phyloP scores from a whole-genome alignment of 352 stramenopile genomes.

The Porosira glacialis region DNA sequence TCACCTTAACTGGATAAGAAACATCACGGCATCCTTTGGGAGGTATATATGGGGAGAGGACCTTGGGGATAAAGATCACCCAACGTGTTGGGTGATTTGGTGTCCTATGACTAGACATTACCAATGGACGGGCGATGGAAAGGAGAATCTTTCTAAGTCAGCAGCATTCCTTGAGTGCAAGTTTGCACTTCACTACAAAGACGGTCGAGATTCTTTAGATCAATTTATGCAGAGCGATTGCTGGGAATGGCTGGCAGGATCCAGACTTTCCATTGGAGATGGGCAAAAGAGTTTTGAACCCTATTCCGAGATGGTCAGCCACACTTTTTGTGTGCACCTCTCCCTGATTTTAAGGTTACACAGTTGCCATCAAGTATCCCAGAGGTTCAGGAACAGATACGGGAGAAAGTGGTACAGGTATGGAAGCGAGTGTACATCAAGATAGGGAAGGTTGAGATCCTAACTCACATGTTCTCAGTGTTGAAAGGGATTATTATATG shows the following conservation, averaged over 20 bases:
- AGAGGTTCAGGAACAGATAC: constrained; percentile 2
- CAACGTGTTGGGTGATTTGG: too few species aligned
- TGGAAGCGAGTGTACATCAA: constrained; percentile 4
- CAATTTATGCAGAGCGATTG: neutral
- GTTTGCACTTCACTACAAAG: too few species aligned
- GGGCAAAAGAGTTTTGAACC: neutral
- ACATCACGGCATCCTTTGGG: too few species aligned
- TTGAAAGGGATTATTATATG: constrained; percentile 28
- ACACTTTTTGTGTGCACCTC: neutral
- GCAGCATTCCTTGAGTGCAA: too few species aligned
- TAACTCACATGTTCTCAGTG: constrained; percentile 9
- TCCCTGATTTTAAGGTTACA: neutral
- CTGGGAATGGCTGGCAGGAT: neutral
- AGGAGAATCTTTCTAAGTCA: too few species aligned
- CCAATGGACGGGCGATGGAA: too few species aligned
- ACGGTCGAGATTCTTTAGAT: too few species aligned
- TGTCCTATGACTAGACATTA: too few species aligned
- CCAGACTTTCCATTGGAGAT: neutral
- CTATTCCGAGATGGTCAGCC: constrained; percentile 1
- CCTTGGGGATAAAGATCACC: too few species aligned
- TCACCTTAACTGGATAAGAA: too few species aligned
- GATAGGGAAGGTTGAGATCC: neutral
- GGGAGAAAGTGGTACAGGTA: constrained; percentile 11
- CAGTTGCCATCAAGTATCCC: neutral
- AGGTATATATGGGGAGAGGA: too few species aligned